Percentiles rank a stretch among this genome's conserved stretches.
These are phyloP conservation scores for Corylus americana DNA, from an alignment of 306 rosid genomes.

Conservation along the genomic window DNA sequence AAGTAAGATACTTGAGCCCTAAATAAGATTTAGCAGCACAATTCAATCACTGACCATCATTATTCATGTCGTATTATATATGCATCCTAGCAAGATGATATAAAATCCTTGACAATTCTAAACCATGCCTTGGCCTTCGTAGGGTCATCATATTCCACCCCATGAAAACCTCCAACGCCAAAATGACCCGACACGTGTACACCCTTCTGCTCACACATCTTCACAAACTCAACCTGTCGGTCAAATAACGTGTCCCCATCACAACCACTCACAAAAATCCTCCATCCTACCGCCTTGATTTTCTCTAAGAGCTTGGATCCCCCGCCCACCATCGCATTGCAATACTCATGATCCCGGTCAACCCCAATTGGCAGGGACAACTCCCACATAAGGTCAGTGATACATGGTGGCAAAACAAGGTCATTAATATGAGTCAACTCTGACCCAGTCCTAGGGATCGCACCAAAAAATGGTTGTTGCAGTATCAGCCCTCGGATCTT, in stretches of 20 bases:
- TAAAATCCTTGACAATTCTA: conserved; percentile 18
- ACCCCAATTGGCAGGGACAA: conserved; percentile 38
- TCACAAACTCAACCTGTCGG: conserved; percentile 43
- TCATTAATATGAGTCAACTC: conserved; percentile 34
- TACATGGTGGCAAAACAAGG: conserved; percentile 6
- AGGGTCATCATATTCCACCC: conserved; percentile 28
- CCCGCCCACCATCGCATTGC: conserved; percentile 40
- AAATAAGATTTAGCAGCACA: no score
- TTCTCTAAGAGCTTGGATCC: neutral
- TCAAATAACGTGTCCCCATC: conserved; percentile 57
- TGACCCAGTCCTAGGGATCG: conserved; percentile 34
- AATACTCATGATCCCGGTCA: conserved; percentile 53
- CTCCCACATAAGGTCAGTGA: conserved; percentile 41
- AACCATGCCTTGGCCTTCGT: conserved; percentile 26
- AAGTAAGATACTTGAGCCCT: no score
- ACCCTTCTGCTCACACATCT: conserved; percentile 32
- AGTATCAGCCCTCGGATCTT: conserved; percentile 50
- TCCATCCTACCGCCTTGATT: conserved; percentile 26
- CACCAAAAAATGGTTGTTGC: conserved; percentile 53
- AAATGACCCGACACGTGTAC: conserved; percentile 38
- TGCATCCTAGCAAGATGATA: neutral
- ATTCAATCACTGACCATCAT: no score
- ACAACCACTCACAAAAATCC: conserved; percentile 36
- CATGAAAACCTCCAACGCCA: conserved; percentile 44
- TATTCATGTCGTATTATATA: no score